A percentile compares a stretch with the other conserved stretches of the same genome.
Evolutionary conservation across 305 asterid species (phyloP).

Genomic region (Rubia balearica): DNA sequence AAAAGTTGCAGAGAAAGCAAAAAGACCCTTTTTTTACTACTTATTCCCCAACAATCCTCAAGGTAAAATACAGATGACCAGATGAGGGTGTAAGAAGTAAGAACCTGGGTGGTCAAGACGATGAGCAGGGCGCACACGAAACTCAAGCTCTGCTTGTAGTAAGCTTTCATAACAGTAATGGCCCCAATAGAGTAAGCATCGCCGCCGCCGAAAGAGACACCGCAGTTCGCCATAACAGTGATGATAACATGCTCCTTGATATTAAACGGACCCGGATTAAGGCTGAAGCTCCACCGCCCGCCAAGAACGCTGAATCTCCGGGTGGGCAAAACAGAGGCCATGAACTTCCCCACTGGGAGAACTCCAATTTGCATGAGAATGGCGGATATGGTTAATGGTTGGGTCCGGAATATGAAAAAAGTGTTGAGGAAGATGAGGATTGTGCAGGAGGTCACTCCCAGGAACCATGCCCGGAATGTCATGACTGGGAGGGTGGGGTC

Average conservation of each 20-base stretch:
- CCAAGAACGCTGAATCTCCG: constrained; percentile 28
- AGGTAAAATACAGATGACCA: too few species aligned
- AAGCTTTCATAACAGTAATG: constrained; percentile 94
- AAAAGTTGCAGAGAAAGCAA: too few species aligned
- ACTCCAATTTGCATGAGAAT: constrained; percentile 90
- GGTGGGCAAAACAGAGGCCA: constrained; percentile 77
- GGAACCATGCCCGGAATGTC: constrained; percentile 94
- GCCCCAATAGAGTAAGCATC: constrained; percentile 98
- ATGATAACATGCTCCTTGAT: constrained; percentile 85
- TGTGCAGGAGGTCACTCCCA: constrained; percentile 63
- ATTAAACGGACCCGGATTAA: constrained; percentile 90
- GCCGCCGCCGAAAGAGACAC: constrained; percentile 89
- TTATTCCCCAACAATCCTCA: too few species aligned
- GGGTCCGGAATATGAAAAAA: constrained; percentile 81
- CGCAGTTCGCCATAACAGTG: constrained; percentile 93
- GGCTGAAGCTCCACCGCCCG: constrained; percentile 60
- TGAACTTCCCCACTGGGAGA: constrained; percentile 68
- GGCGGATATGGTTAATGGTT: constrained; percentile 78
- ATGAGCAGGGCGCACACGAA: constrained; percentile 70
- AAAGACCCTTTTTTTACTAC: too few species aligned
- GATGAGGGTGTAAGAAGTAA: not conserved
- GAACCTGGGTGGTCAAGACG: constrained; percentile 92
- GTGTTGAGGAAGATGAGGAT: constrained; percentile 81
- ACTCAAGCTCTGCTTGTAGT: constrained; percentile 68
- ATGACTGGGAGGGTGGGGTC: constrained; percentile 81